These are phyloP conservation scores for Tripidium arundinaceum DNA, from an alignment of 202 grass and related monocot genomes.

Conservation along the genomic window DNA sequence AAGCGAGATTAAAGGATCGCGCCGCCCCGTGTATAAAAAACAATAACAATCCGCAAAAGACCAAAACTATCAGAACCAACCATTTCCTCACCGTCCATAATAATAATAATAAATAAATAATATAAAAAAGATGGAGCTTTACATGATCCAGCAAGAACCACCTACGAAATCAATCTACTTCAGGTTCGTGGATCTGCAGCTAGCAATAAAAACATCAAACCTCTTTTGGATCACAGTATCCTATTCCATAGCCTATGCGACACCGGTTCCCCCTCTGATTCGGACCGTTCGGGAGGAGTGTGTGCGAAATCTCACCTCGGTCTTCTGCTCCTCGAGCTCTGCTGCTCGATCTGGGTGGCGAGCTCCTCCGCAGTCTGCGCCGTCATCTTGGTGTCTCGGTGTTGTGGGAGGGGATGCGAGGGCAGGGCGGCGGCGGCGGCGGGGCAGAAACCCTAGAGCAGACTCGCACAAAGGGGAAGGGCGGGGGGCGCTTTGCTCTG, in stretches of 20 bases:
- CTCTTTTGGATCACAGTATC: neutral
- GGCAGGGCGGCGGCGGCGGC: neutral
- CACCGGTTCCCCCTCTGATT: neutral
- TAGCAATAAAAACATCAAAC: neutral
- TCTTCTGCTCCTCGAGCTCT: conserved; percentile 50
- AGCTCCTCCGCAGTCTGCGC: conserved; percentile 53
- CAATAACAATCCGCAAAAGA: neutral
- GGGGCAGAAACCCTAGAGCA: conserved; percentile 46
- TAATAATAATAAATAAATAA: neutral
- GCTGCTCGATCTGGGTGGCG: conserved; percentile 50
- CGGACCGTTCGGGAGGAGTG: neutral
- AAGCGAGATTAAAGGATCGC: neutral
- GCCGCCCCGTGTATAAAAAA: neutral
- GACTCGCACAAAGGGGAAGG: neutral
- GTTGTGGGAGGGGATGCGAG: neutral
- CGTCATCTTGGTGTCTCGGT: conserved; percentile 36
- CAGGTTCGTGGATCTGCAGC: neutral
- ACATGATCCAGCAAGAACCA: neutral
- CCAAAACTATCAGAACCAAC: neutral
- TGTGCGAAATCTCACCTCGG: conserved; percentile 23
- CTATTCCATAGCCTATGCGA: neutral
- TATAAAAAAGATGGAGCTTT: neutral
- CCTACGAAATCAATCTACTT: neutral
- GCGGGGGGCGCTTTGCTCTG: neutral
- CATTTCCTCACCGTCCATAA: conserved; percentile 3